phyloP scores from a whole-genome alignment of 306 rosid genomes.

The Cicer bijugum region DNA sequence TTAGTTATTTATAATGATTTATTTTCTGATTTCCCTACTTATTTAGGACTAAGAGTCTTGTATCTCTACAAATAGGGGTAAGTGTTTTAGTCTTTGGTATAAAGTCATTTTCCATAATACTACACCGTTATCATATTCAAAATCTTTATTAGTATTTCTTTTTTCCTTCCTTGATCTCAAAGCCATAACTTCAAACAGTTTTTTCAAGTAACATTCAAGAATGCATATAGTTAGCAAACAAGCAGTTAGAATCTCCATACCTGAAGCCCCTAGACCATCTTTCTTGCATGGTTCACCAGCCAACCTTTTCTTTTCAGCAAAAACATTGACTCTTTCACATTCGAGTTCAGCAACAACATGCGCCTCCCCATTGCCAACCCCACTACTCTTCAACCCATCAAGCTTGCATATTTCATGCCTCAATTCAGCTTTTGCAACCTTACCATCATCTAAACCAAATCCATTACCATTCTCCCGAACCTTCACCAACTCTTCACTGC shows the following conservation, averaged over 20 bases:
- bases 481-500: background rate
- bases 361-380: background rate
- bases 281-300: slow-evolving; percentile 2
- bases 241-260: slow-evolving; percentile 32
- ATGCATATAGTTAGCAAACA: background rate
- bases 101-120: background rate
- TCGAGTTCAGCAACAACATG: slow-evolving; percentile 2
- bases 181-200: background rate
- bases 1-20: background rate
- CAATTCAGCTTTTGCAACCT: background rate
- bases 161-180: background rate
- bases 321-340: background rate
- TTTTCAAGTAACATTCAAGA: background rate
- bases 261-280: slow-evolving; percentile 25
- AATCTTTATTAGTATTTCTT: background rate
- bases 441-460: background rate
- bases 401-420: background rate
- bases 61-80: background rate
- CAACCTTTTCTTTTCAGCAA: background rate
- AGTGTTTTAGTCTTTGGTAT: background rate
- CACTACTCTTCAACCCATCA: background rate
- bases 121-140: background rate
- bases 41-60: background rate
- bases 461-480: background rate
- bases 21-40: background rate